Evolutionary conservation across 495 filamentous ascomycete genomes (phyloP).

Genomic region (Penicillium angulare): DNA sequence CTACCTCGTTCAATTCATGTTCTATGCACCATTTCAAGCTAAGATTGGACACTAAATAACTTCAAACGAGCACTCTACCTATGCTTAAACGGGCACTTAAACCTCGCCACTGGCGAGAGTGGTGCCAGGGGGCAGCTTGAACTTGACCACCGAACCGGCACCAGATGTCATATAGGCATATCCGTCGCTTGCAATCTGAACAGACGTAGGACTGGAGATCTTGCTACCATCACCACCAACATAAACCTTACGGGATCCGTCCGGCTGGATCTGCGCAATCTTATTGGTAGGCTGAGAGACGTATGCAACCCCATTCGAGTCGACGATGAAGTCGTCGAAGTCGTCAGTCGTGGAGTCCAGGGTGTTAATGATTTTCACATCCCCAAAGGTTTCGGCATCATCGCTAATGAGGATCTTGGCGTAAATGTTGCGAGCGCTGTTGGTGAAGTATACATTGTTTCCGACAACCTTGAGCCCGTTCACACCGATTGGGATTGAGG

Average conservation of each 20-base stretch:
- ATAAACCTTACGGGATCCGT: slow-evolving; percentile 23
- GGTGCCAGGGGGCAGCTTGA: too few species aligned
- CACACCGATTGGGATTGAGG: slow-evolving; percentile 32
- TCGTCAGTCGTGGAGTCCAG: neutral
- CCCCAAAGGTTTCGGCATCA: slow-evolving; percentile 21
- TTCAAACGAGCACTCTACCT: too few species aligned
- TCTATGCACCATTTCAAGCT: too few species aligned
- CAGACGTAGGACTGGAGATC: slow-evolving; percentile 25
- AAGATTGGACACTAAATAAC: too few species aligned
- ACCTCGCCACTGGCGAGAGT: too few species aligned
- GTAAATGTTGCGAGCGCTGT: slow-evolving; percentile 34
- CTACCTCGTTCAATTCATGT: too few species aligned
- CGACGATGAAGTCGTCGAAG: slow-evolving; percentile 39
- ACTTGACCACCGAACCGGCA: slow-evolving; percentile 16
- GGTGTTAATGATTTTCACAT: slow-evolving; percentile 20
- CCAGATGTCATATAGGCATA: slow-evolving; percentile 17
- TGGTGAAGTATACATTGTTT: slow-evolving; percentile 40
- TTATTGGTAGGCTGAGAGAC: slow-evolving; percentile 22
- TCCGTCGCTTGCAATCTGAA: slow-evolving; percentile 22
- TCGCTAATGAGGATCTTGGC: slow-evolving; percentile 26
- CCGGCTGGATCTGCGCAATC: slow-evolving; percentile 19
- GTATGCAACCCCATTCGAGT: slow-evolving; percentile 24
- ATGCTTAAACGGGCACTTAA: too few species aligned
- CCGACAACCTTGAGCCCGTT: slow-evolving; percentile 38
- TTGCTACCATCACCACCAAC: slow-evolving; percentile 19